Base-by-base conservation (phyloP, 1,284 basidiomycete genomes). In the Sphagnurus paluster region DNA sequence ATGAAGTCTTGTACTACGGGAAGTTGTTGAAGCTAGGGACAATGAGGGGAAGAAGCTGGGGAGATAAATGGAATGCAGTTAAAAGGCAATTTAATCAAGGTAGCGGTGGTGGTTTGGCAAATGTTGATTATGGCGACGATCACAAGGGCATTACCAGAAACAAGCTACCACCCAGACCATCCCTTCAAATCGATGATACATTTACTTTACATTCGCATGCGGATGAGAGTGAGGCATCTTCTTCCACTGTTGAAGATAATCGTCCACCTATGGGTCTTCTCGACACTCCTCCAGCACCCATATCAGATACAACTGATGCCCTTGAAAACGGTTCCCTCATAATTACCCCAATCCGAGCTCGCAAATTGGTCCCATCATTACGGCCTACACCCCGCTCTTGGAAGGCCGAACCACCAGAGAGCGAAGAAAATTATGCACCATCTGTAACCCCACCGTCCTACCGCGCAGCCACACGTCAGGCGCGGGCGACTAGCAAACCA, bases 1-100 rank as follows among this genome's bases (percentile, higher is more conserved):
- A 84, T 25, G 90, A 92, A 61, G 85, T 88, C 11, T 70, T 83
- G n/a, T 87, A 84, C 59, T 92, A 90, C 61, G 79, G 80, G 20
- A 87, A 88, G 61, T 65, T 92, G 25, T 65, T 92, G 49, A 90
- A 91, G 62, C 69, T 92, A 4, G 86, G 87, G 34, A 88, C 84
- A 21, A 59, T 91, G 58, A 86, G 80, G 65, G 89, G 86, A 11
- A 71, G 71, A 43, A 84, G 76, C 58, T 92, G 88, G 88, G 77
- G 72, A 17, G 83, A 82, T 32, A 90, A 90, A 63, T 92, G 89
- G 89, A 66, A 68, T 23, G 69, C 70, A 49, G 80, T 87, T 37
- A 90, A 86, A 67, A 60, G 61, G 26, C 79, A 80, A 50, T 64
- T 80, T 52, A 71, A 71, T 10, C 75, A 77, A 33, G 29, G 26